Base-by-base conservation (phyloP, 129 eudicot species). In the Arctium lappa region DNA sequence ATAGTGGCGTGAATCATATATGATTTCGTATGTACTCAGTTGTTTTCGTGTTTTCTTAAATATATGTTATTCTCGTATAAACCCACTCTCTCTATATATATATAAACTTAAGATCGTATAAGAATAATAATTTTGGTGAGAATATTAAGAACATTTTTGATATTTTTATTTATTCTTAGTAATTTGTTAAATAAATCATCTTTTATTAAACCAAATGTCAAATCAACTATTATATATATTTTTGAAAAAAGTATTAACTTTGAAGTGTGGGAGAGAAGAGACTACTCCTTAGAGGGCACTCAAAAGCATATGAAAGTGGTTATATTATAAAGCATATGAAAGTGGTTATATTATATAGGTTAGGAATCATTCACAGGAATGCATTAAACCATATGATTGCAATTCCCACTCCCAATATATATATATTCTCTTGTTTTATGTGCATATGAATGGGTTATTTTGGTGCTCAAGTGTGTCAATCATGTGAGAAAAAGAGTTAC, bases 371-470 rank as follows among this genome's bases (percentile, higher is more conserved):
- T 83, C 30, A 18, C 32, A 73, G 79, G 70, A 27, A 65, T 65
- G 70, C 68, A 39, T 18, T 44, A 78, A 73, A 78, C 83, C 82
- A 40, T 78, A 84, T 84, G 83, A 84, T 84, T 84, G 83, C 87
- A 72, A n/a, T 78, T 72, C 83, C 81, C 86, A 83, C 86, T 78
- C 79, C 69, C 22, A 56, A 56, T 3, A 56, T 0, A 10, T 9
- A 13, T 69, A 83, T 37, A 77, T 83, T 77, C 78, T 77, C 82
- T 83, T 69, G 82, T 46, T 83, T 83, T 69, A 39, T 76, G 86
- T 77, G 82, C 86, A 77, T 33, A 46, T 46, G 12, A 37, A 27
- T 56, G 62, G 70, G 69, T 72, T 29, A 73, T 75, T 84, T 75
- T 84, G 79, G 79, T 78, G 65, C 33, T 84, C 53, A 78, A 78